Percentiles rank a stretch among this genome's conserved stretches.
phyloP scores from a whole-genome alignment of 495 filamentous ascomycete species.

The Penicillium fimorum region DNA sequence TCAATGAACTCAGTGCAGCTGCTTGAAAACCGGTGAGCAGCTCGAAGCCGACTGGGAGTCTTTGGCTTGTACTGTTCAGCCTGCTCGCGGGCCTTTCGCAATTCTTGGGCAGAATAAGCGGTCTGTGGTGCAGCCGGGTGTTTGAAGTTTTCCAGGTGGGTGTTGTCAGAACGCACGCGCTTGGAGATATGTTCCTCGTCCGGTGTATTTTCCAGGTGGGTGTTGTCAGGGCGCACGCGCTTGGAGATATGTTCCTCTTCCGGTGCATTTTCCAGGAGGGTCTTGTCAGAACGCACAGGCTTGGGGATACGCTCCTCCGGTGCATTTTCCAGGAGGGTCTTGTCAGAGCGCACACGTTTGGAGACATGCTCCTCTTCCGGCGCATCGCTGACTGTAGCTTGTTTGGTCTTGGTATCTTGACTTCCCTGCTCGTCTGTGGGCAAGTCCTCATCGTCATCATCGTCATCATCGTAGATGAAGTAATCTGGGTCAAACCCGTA shows the following conservation, averaged over 20 bases:
- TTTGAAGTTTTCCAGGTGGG: neutral
- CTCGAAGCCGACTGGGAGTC: slow-evolving; percentile 47
- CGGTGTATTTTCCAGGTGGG: neutral
- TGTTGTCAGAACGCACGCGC: neutral
- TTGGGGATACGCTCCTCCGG: neutral
- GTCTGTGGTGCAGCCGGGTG: neutral
- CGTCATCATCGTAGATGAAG: slow-evolving; percentile 39
- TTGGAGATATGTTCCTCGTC: neutral
- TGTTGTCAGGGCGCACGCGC: neutral
- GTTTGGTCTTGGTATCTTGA: neutral
- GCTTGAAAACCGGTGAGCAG: slow-evolving; percentile 37
- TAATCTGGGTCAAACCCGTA: slow-evolving; percentile 47
- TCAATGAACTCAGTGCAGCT: neutral
- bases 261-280: neutral
- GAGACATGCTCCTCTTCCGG: neutral
- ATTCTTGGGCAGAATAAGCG: neutral
- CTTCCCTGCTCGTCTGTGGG: slow-evolving; percentile 13
- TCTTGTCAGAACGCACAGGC: neutral
- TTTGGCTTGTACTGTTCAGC: slow-evolving; percentile 49
- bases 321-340: neutral
- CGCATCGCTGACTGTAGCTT: neutral
- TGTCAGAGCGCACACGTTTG: neutral
- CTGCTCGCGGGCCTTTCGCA: slow-evolving; percentile 34
- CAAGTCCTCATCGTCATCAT: slow-evolving; percentile 32
- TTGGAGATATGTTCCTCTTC: neutral